Percentiles rank a stretch among this genome's conserved stretches.
These are phyloP conservation scores for Chalaropsis ovoidea DNA, from an alignment of 2,329 filamentous ascomycete genomes.

Conservation along the genomic window DNA sequence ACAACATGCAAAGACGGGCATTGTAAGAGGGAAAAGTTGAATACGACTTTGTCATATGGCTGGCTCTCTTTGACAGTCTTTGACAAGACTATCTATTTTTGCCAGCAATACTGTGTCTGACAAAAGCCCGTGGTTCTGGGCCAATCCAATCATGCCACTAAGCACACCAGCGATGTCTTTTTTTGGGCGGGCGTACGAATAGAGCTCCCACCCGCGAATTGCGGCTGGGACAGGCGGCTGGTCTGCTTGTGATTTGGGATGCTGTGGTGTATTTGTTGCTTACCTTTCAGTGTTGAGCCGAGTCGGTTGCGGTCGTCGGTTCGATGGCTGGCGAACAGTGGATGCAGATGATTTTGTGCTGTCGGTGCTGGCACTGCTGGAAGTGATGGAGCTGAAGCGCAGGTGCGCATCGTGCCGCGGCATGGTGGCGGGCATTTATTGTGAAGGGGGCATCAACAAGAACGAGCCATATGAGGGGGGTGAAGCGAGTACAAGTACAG, in stretches of 20 bases:
- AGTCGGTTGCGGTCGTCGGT: conserved; percentile 29
- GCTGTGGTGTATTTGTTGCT: background rate
- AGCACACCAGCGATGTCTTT: background rate
- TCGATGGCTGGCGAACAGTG: conserved; percentile 41
- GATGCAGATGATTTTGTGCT: conserved; percentile 54
- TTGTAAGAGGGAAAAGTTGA: background rate
- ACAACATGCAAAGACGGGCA: background rate
- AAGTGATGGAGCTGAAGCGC: conserved; percentile 55
- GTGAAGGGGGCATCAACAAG: background rate
- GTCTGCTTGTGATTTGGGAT: too few species aligned
- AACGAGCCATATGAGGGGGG: conserved; percentile 7
- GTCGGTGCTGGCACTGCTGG: conserved; percentile 49
- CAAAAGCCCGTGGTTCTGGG: background rate
- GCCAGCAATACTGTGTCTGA: background rate
- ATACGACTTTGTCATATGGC: background rate
- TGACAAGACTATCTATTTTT: too few species aligned
- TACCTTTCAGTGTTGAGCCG: conserved; percentile 33
- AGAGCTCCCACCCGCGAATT: too few species aligned
- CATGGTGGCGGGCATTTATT: conserved; percentile 41
- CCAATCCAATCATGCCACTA: background rate
- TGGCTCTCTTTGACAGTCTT: background rate
- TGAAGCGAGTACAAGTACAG: background rate
- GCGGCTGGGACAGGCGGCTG: too few species aligned
- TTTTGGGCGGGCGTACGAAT: background rate
- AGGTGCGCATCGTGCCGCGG: conserved; percentile 53